A percentile compares a stretch with the other conserved stretches of the same genome.
Conservation (phyloP, 192 early-diverging fungal genomes). For the Irineochytrium annulatum region DNA sequence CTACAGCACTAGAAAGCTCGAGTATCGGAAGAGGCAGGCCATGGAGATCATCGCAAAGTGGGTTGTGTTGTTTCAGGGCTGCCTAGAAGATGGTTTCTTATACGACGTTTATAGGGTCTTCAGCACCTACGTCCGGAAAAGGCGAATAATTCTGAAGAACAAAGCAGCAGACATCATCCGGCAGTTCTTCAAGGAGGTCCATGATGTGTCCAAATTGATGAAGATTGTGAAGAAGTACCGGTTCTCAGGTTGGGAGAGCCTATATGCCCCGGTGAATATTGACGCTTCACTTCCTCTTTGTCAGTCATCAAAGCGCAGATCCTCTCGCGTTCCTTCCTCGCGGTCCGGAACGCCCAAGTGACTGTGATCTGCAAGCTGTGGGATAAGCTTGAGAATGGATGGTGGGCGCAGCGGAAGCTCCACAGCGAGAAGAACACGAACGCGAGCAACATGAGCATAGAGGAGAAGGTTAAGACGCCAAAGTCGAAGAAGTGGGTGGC, state of each 20-base stretch:
- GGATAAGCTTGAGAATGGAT: slow-evolving; percentile 44
- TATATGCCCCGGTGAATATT: background rate
- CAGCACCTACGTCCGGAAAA: slow-evolving; percentile 29
- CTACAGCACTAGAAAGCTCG: background rate
- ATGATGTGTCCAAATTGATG: slow-evolving; percentile 53
- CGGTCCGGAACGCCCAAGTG: slow-evolving; percentile 34
- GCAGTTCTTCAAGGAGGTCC: slow-evolving; percentile 52
- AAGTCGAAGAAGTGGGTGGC: slow-evolving; percentile 14
- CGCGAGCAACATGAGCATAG: slow-evolving; percentile 28
- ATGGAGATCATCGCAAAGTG: slow-evolving; percentile 41
- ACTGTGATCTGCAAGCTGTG: slow-evolving; percentile 36
- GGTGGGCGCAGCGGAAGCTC: slow-evolving; percentile 46
- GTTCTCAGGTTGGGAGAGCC: slow-evolving; percentile 39
- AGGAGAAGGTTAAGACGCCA: slow-evolving; percentile 23
- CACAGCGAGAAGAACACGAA: slow-evolving; percentile 12
- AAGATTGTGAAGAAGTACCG: slow-evolving; percentile 60
- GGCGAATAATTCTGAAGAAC: slow-evolving; percentile 31
- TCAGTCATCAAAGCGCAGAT: slow-evolving; percentile 46
- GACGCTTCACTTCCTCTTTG: background rate
- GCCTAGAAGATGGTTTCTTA: background rate
- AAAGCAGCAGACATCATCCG: slow-evolving; percentile 38
- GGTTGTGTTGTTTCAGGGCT: background rate
- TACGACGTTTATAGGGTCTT: slow-evolving; percentile 27
- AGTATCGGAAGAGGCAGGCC: slow-evolving; percentile 14
- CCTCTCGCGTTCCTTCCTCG: slow-evolving; percentile 19